A percentile compares a stretch with the other conserved stretches of the same genome.
phyloP scores from a whole-genome alignment of 1,139 yeast genomes.

The Pichia inconspicua region DNA sequence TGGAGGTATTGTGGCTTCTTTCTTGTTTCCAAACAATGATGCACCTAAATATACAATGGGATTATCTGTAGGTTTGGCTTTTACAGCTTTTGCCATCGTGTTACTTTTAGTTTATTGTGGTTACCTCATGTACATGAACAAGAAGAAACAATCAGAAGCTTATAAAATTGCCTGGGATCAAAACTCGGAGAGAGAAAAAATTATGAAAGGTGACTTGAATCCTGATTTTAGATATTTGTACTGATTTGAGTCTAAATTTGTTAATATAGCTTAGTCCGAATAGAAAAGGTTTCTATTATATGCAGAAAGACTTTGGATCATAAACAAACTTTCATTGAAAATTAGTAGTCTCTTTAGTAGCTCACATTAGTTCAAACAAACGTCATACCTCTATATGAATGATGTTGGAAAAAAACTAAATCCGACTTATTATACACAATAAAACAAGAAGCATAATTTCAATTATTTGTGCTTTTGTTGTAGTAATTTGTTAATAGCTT shows the following conservation, averaged over 20 bases:
- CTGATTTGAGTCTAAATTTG: conserved; percentile 1
- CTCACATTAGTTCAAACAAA: too few relatives aligned
- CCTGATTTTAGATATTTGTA: conserved; percentile 42
- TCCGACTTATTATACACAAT: too few relatives aligned
- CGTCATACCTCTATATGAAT: too few relatives aligned
- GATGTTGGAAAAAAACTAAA: too few relatives aligned
- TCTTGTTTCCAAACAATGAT: conserved; percentile 47
- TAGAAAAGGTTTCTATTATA: too few relatives aligned
- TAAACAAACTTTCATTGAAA: too few relatives aligned
- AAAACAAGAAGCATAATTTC: too few relatives aligned
- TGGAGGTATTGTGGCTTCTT: conserved; percentile 73
- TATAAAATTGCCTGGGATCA: conserved; percentile 38
- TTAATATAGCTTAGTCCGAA: too few relatives aligned
- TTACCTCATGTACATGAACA: conserved; percentile 35
- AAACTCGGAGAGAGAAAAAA: conserved; percentile 40
- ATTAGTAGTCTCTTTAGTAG: too few relatives aligned
- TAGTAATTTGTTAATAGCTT: too few relatives aligned
- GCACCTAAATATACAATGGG: conserved; percentile 57
- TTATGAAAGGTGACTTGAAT: conserved; percentile 55
- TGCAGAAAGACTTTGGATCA: too few relatives aligned
- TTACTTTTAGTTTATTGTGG: conserved; percentile 38
- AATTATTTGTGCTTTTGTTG: too few relatives aligned
- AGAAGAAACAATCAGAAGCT: conserved; percentile 32
- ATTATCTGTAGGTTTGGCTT: conserved; percentile 41
- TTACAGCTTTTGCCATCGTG: conserved; percentile 46